phyloP scores from a whole-genome alignment of 2,329 filamentous ascomycete genomes.

The Parafenestella ontariensis region DNA sequence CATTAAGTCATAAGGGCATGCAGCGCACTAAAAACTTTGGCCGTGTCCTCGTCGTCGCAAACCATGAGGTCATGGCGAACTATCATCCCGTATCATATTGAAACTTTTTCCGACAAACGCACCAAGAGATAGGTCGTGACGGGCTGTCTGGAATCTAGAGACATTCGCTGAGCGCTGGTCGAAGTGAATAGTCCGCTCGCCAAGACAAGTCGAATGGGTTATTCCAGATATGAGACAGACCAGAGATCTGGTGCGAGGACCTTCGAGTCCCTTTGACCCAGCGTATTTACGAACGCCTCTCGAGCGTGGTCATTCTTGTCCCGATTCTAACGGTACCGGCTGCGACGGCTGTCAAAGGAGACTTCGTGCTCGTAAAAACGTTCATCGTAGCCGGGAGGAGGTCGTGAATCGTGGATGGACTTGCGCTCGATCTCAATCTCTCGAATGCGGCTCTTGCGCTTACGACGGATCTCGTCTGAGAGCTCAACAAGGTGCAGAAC shows the following conservation, averaged over 20 bases:
- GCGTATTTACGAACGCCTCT: background rate
- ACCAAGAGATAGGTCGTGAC: constrained; percentile 2
- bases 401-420: constrained; percentile 56
- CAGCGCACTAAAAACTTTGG: constrained; percentile 14
- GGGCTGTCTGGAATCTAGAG: constrained; percentile 4
- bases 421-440: constrained; percentile 69
- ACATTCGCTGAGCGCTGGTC: constrained; percentile 12
- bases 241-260: constrained; percentile 7
- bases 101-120: constrained; percentile 28
- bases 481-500: constrained; percentile 83
- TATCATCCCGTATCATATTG: constrained; percentile 34
- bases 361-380: constrained; percentile 72
- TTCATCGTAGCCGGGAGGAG: constrained; percentile 64
- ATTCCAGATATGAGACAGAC: constrained; percentile 15
- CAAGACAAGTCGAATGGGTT: constrained; percentile 19
- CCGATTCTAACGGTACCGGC: constrained; percentile 45
- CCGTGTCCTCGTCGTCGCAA: constrained; percentile 26
- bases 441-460: constrained; percentile 64
- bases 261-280: constrained; percentile 7
- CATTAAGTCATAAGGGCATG: constrained; percentile 33
- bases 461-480: constrained; percentile 80
- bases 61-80: constrained; percentile 36
- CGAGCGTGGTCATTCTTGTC: constrained; percentile 1
- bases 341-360: constrained; percentile 62
- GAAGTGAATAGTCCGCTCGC: constrained; percentile 16